Evolutionary conservation across 2,329 filamentous ascomycete species (phyloP).

Genomic region (Aspergillus sp.): DNA sequence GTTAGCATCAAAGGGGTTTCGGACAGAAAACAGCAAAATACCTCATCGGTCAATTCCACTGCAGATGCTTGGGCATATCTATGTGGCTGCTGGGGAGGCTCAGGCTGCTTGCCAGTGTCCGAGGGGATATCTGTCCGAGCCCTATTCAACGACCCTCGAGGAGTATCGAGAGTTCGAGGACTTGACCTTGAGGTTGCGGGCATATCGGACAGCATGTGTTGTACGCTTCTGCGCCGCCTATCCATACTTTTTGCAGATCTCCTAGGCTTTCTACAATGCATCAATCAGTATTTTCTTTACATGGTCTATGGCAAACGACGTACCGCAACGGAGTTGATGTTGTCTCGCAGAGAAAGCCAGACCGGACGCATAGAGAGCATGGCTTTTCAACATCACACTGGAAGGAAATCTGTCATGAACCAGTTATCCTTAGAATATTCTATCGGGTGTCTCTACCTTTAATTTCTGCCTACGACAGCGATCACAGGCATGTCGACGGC

Average conservation of each 20-base stretch:
- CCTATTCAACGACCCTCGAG: too few relatives aligned
- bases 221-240: too few relatives aligned
- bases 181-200: too few relatives aligned
- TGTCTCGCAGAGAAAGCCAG: neutral
- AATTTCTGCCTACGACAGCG: neutral
- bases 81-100: neutral
- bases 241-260: too few relatives aligned
- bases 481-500: neutral
- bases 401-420: neutral
- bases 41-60: neutral
- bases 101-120: neutral
- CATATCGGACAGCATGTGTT: too few relatives aligned
- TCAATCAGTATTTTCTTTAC: too few relatives aligned
- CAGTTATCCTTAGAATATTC: too few relatives aligned
- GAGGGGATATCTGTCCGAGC: too few relatives aligned
- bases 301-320: neutral
- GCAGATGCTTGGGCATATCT: neutral
- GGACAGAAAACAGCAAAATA: neutral
- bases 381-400: neutral
- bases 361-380: neutral
- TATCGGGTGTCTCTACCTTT: neutral
- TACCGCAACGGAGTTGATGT: neutral
- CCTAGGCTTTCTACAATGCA: too few relatives aligned
- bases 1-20: too few relatives aligned
- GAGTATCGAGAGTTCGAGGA: too few relatives aligned